Percentiles rank a stretch among this genome's conserved stretches.
phyloP scores from a whole-genome alignment of 2,329 filamentous ascomycete genomes.

The Plectosphaerella plurivora region DNA sequence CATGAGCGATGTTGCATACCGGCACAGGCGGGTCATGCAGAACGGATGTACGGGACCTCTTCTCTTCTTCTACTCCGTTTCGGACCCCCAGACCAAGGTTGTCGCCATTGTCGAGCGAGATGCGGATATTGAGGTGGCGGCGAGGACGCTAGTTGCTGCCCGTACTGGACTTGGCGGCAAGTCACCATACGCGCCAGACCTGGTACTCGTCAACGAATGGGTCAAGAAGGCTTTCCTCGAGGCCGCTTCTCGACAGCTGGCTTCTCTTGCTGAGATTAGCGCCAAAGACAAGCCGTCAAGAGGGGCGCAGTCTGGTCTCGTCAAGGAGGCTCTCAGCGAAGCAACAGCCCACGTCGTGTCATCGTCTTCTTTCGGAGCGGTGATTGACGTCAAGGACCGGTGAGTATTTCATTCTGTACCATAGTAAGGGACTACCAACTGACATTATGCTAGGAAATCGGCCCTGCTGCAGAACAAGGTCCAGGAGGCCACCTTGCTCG shows the following conservation, averaged over 20 bases:
- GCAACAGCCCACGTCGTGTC: slow-evolving; percentile 9
- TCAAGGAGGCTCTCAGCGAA: slow-evolving; percentile 1
- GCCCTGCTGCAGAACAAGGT: slow-evolving; percentile 32
- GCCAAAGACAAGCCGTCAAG: no score
- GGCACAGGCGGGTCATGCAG: slow-evolving; percentile 3
- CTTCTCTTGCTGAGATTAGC: slow-evolving; percentile 7
- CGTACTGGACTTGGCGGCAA: slow-evolving; percentile 50
- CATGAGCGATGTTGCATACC: slow-evolving; percentile 14
- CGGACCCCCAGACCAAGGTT: slow-evolving; percentile 18
- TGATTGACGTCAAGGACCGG: slow-evolving; percentile 13
- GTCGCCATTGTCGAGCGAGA: slow-evolving; percentile 59
- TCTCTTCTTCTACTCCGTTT: slow-evolving; percentile 12
- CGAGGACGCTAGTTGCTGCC: slow-evolving; percentile 45
- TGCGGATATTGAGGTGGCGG: slow-evolving; percentile 48
- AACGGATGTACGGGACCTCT: background rate
- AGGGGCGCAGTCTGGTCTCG: background rate
- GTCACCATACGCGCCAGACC: slow-evolving; percentile 57
- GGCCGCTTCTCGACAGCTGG: slow-evolving; percentile 28
- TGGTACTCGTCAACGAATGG: slow-evolving; percentile 63
- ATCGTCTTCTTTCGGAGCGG: slow-evolving; percentile 17
- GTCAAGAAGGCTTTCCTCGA: slow-evolving; percentile 49
- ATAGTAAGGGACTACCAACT: background rate
- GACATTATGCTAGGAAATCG: slow-evolving; percentile 12
- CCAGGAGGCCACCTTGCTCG: slow-evolving; percentile 32
- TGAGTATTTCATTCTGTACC: no score